These are phyloP conservation scores for Elasticomyces elasticus DNA, from an alignment of 495 filamentous ascomycete genomes.

Conservation along the genomic window DNA sequence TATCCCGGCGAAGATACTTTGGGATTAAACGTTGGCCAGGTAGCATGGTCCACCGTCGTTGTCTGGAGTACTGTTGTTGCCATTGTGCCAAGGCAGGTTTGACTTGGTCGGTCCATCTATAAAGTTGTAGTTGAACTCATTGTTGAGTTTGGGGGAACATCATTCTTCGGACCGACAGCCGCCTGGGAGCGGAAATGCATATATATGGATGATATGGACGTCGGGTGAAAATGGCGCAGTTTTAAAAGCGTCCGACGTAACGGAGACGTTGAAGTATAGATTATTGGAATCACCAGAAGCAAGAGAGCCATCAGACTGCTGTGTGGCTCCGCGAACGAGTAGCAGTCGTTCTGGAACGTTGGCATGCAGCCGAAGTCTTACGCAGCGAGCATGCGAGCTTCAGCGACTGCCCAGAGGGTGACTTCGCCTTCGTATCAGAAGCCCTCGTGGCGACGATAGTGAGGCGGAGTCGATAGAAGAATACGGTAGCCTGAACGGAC, in stretches of 20 bases:
- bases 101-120: not conserved
- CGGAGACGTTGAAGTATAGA: not conserved
- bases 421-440: not conserved
- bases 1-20: not conserved
- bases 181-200: not conserved
- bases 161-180: not conserved
- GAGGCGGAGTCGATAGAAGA: not conserved
- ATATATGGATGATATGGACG: not conserved
- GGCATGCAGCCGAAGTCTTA: conserved; percentile 3
- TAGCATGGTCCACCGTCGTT: not conserved
- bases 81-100: not conserved
- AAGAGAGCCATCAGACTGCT: not conserved
- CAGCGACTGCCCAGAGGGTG: not conserved
- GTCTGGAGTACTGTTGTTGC: not conserved
- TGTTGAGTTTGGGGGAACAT: not conserved
- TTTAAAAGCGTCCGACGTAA: not conserved
- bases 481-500: not conserved
- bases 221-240: not conserved
- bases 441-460: not conserved
- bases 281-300: not conserved
- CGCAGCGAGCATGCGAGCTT: conserved; percentile 1
- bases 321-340: not conserved
- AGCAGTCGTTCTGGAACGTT: not conserved
- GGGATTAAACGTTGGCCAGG: not conserved
- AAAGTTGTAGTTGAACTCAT: conserved; percentile 1